These are phyloP conservation scores for Cyclocybe cylindracea DNA, from an alignment of 768 basidiomycete species.

Conservation along the genomic window DNA sequence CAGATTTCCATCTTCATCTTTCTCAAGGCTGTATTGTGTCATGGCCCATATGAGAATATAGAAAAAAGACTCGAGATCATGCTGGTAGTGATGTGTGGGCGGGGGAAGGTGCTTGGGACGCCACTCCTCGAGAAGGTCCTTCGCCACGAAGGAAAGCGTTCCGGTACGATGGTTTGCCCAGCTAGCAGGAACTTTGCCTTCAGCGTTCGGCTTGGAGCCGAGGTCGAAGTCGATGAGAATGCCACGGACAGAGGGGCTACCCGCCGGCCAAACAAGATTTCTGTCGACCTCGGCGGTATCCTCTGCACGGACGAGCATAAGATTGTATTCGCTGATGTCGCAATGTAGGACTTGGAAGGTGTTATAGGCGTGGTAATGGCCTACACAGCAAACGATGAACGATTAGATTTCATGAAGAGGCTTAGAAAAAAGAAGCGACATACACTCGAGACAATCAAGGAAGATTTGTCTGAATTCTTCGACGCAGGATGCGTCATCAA, in stretches of 20 bases:
- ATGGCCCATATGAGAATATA: slow-evolving; percentile 23
- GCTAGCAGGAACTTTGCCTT: neutral
- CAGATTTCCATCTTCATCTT: too few relatives aligned
- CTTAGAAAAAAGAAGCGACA: neutral
- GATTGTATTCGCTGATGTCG: slow-evolving; percentile 30
- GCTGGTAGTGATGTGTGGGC: slow-evolving; percentile 17
- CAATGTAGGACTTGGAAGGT: slow-evolving; percentile 25
- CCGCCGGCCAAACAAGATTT: too few relatives aligned
- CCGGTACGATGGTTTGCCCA: slow-evolving; percentile 19
- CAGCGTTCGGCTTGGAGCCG: slow-evolving; percentile 8
- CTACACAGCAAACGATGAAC: slow-evolving; percentile 7
- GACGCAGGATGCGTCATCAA: neutral
- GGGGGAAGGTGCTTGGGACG: neutral
- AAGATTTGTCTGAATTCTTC: slow-evolving; percentile 9
- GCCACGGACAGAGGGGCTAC: slow-evolving; percentile 6
- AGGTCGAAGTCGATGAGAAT: slow-evolving; percentile 30
- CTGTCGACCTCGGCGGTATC: neutral
- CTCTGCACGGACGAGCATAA: slow-evolving; percentile 21
- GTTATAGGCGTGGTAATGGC: slow-evolving; percentile 20
- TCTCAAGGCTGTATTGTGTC: slow-evolving; percentile 6
- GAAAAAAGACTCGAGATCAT: slow-evolving; percentile 25
- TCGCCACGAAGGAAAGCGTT: slow-evolving; percentile 30
- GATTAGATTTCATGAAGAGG: neutral
- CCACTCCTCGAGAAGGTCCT: slow-evolving; percentile 18
- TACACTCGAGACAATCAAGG: slow-evolving; percentile 12